Percentiles rank a stretch among this genome's conserved stretches.
These are phyloP conservation scores for Mortierella sp. DNA, from an alignment of 371 early-diverging fungal genomes.

Conservation along the genomic window DNA sequence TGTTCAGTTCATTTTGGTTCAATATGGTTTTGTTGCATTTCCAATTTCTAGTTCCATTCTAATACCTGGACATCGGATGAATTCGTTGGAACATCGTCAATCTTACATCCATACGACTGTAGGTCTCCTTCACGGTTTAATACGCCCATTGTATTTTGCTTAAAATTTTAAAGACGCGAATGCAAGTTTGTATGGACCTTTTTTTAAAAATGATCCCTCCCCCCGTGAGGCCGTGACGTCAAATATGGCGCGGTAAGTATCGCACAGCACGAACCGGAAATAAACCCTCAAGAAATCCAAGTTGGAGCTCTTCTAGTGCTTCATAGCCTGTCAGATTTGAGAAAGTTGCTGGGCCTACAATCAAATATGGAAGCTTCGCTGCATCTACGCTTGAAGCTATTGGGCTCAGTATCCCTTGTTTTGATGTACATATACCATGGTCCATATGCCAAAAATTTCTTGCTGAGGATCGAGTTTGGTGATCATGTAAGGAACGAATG, in stretches of 20 bases:
- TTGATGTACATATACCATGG: neutral
- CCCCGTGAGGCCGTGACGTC: too few species aligned
- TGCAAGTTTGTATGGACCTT: too few species aligned
- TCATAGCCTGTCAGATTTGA: slow-evolving; percentile 35
- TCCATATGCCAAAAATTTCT: neutral
- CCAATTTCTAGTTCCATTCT: neutral
- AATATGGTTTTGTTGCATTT: neutral
- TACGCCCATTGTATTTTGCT: slow-evolving; percentile 35
- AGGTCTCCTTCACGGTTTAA: slow-evolving; percentile 30
- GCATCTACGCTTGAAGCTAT: neutral
- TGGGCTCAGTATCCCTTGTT: neutral
- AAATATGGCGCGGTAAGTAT: neutral
- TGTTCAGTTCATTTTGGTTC: neutral
- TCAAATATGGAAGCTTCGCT: slow-evolving; percentile 17
- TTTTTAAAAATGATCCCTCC: too few species aligned
- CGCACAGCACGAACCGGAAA: slow-evolving; percentile 38
- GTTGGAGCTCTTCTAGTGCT: slow-evolving; percentile 10
- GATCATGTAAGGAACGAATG: neutral
- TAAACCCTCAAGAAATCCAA: slow-evolving; percentile 23
- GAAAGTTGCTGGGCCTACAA: slow-evolving; percentile 34
- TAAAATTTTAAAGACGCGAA: neutral
- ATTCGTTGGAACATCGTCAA: slow-evolving; percentile 65
- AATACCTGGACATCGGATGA: slow-evolving; percentile 68
- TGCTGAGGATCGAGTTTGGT: neutral
- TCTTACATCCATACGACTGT: slow-evolving; percentile 48